A percentile compares a stretch with the other conserved stretches of the same genome.
These are phyloP conservation scores for Plasmodium vinckei DNA, from an alignment of 169 alveolate species.

Conservation along the genomic window DNA sequence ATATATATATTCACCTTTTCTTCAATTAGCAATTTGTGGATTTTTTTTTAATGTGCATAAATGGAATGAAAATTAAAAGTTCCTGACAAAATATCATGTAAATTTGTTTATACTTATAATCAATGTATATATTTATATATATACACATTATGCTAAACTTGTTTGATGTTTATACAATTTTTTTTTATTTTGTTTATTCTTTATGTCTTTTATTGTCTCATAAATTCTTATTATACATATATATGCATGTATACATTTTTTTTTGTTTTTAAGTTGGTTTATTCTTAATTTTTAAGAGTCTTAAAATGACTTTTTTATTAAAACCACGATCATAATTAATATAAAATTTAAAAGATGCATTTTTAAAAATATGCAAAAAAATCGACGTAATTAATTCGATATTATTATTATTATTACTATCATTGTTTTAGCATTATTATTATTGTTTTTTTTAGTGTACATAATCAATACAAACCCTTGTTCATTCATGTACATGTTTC, in stretches of 20 bases:
- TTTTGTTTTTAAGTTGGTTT: background rate
- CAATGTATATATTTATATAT: background rate
- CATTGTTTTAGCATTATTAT: too few relatives aligned
- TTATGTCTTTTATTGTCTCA: background rate
- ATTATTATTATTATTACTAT: background rate
- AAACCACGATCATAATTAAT: background rate
- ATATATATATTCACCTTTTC: too few relatives aligned
- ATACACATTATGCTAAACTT: background rate
- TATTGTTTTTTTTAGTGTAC: too few relatives aligned
- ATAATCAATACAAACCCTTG: too few relatives aligned
- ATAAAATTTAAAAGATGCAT: background rate
- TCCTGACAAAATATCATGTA: background rate
- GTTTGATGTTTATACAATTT: background rate
- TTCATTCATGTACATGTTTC: too few relatives aligned
- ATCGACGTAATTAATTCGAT: background rate
- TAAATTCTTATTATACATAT: background rate
- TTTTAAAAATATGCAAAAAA: slow-evolving; percentile 7
- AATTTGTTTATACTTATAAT: background rate
- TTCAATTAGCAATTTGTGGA: too few relatives aligned
- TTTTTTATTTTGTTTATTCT: background rate
- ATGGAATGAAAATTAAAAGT: background rate
- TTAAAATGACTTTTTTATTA: slow-evolving; percentile 9
- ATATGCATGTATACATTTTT: background rate
- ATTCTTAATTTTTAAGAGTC: slow-evolving; percentile 8
- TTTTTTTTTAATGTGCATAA: too few relatives aligned